Base-by-base conservation (phyloP, 495 filamentous ascomycete genomes). In the Collariella sp. region DNA sequence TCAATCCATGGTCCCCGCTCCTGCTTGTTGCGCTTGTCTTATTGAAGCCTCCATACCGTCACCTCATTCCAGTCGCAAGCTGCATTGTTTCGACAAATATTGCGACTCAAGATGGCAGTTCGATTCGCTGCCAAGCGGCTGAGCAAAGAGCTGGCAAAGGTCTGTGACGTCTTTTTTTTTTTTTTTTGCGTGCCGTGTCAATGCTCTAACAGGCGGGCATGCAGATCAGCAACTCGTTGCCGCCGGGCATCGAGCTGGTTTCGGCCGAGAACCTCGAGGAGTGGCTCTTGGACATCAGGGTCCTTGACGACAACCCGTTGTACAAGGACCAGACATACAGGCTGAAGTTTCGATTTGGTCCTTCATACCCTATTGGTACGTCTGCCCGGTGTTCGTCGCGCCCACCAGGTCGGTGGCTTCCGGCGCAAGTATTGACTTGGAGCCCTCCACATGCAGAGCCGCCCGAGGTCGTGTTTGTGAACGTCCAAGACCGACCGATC, bases 271-370 rank as follows among this genome's bases (percentile, higher is more conserved):
- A 89, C 64, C 79, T 96, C 31, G 79, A 87, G 61, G 84, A 94
- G 75, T 99, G 94, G 94, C 76, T 84, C 20, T 83, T 99, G 72
- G 93, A 99, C 66, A 95, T 99, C 55, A 70, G 77, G 50, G 89
- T 99, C 36, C 78, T 97, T 2, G 91, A 96, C 67, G 74, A 83
- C 54, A 99, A 99, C 62, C 91, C 93, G 13, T 71, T 99, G 39
- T 99, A 99, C 70, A 70, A 75, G 16, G 76, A 82, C 67, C 76
- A 99, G 64, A 85, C 70, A 16, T 96, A 88, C 71, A 78, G 94
- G 36, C 74, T 99, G 36, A 90, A 87, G 62, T 96, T 97, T 67
- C 82, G 77, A 18, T 99, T 99, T 64, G 79, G 76, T 58, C 74
- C 74, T 9, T 83, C 79, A 63, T 98, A 98, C 65, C 93, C 93